phyloP scores from a whole-genome alignment of 257 asterid species.

The Solanum commersonii region DNA sequence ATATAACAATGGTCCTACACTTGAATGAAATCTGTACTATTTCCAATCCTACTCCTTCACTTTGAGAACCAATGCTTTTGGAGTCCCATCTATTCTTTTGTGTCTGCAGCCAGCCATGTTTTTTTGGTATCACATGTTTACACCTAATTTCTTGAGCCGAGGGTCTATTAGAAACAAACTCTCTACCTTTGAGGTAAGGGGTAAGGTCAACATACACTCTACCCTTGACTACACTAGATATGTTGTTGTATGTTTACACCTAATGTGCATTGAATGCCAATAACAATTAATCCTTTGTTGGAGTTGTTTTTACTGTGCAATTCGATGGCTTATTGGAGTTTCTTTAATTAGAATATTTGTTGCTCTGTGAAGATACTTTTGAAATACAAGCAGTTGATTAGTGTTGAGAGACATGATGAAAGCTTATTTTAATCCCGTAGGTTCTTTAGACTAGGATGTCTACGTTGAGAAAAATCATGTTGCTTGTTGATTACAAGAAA shows the following conservation, averaged over 20 bases:
- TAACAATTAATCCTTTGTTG: neutral
- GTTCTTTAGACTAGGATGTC: neutral
- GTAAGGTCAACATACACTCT: neutral
- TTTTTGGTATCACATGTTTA: neutral
- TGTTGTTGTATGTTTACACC: neutral
- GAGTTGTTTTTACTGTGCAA: neutral
- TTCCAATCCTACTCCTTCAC: neutral
- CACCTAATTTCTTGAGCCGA: neutral
- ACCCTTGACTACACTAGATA: neutral
- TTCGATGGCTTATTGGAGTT: neutral
- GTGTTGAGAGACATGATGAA: neutral
- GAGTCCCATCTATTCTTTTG: neutral
- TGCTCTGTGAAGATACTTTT: neutral
- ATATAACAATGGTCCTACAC: conserved; percentile 27
- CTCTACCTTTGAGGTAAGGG: neutral
- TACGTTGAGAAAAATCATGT: neutral
- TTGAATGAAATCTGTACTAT: conserved; percentile 13
- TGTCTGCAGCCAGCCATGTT: neutral
- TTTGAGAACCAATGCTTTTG: neutral
- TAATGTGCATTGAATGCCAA: neutral
- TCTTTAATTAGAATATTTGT: neutral
- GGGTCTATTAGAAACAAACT: neutral
- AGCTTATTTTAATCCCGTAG: neutral
- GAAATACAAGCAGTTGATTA: neutral
- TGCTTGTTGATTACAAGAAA: neutral